Base-by-base conservation (phyloP, 2,329 filamentous ascomycete species). In the Zymoseptoria pseudotritici region DNA sequence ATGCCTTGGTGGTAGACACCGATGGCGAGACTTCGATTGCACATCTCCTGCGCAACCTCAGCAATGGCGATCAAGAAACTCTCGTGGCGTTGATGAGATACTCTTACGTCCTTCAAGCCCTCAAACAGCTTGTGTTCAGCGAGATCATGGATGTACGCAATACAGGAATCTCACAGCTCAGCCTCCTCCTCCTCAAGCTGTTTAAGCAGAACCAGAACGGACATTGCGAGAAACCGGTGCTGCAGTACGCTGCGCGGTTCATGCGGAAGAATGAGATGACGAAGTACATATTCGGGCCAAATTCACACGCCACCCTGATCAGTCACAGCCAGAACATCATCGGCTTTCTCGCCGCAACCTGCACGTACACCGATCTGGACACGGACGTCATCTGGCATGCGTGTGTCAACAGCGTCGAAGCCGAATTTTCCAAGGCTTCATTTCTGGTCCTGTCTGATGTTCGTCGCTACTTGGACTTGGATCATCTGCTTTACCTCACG, bases 71-170 rank as follows among this genome's bases (percentile, higher is more conserved):
- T 50, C 22, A 42, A 5, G 50, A 53, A 2, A 57, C 59, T 4
- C 49, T 65, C 19, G 54, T 77, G 1, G 80, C 83, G 8, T 77
- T 86, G 0, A 77, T 88, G 17, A 75, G 80, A 1, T 78, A 80
- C 56, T 81, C 85, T 58, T 95, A 89, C 87, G 86, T 85, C 55
- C 86, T 96, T 66, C 78, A 79, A 51, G 77, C 87, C 1, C 77
- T 89, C 56, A 85, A 84, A 67, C 87, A 84, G 65, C 85, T 93
- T 65, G 86, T 97, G 56, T 85, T 83, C 69, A 93, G 90, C 59
- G 87, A 89, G 42, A 90, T 93, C 69, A 96, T 97, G 91, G 90
- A 96, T 70, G 79, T 97, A 46, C 87, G 93, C 46, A 89, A 95
- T 11, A 82, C 85, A 71, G 91, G 90, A 20, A 86, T 93, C 55